Evolutionary conservation across 805 yeast genomes (phyloP).

Genomic region (Metschnikowia borealis): DNA sequence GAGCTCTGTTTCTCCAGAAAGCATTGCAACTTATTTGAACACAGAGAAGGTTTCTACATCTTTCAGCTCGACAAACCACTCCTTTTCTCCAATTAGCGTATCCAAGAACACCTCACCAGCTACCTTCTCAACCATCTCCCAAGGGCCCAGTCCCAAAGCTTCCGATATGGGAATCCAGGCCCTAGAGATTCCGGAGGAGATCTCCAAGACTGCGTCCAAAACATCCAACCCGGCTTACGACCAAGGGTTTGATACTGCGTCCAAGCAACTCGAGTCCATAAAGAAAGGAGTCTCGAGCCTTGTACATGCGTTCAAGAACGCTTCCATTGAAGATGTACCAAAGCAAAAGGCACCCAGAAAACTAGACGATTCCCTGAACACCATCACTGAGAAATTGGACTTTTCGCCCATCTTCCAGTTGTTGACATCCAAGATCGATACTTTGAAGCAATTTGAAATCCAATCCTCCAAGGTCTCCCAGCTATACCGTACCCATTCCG

Average conservation of each 20-base stretch:
- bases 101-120: no score
- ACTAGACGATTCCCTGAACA: conserved; percentile 34
- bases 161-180: conserved; percentile 1
- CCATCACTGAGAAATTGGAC: conserved; percentile 31
- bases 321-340: background rate
- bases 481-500: conserved; percentile 24
- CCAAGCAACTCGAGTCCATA: conserved; percentile 24
- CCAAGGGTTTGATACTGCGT: conserved; percentile 33
- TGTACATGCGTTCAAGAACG: conserved; percentile 3
- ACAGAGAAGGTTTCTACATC: conserved; percentile 10
- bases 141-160: background rate
- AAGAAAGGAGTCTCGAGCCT: conserved; percentile 12
- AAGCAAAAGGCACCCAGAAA: background rate
- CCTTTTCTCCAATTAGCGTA: background rate
- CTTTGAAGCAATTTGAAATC: conserved; percentile 23
- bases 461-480: conserved; percentile 26
- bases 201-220: background rate
- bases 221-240: conserved; percentile 27
- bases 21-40: conserved; percentile 6
- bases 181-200: conserved; percentile 1
- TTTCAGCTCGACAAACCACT: conserved; percentile 2
- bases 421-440: conserved; percentile 27
- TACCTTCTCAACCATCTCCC: background rate
- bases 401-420: conserved; percentile 30
- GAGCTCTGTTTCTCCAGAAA: background rate